Evolutionary conservation across 306 rosid genomes (phyloP), one percentile per base, ranked within the genome.

Genomic region (Fragaria ananassa): DNA sequence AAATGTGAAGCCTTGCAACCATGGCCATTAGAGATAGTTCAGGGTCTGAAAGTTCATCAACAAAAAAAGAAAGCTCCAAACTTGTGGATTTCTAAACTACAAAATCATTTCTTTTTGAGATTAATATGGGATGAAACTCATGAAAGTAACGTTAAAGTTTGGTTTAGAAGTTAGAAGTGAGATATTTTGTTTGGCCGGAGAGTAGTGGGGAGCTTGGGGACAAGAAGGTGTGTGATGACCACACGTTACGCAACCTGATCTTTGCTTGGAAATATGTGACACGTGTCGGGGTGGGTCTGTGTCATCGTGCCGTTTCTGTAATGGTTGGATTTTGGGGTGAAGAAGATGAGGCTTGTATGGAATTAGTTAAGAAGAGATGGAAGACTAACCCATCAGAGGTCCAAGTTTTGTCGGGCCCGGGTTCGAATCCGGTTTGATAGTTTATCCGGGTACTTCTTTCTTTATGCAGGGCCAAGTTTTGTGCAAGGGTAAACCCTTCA

Each of bases 211-310:
- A 29, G 62, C 75, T 66, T 61, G 80, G 62, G 53, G 68, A 25
- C 69, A 61, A 61, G 60, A 88, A 45, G 75, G 81, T 84, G 41
- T 68, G 96, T 90, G 98, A 88, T 66, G 89, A 83, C 98, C 98
- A 91, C 98, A 94, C 96, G 97, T 90, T 90, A 29, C 81, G 89
- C 79, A 91, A 86, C 86, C 90, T 77, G 34, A 92, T 89, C 96
- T 78, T 44, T 78, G 23, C 77, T 12, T 42, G 58, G 6, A 74
- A 41, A 75, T 47, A 1, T 23, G 14, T 47, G 85, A 83, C 93
- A 87, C 98, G 91, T 93, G 89, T 83, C 86, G 18, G 5, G 10
- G 72, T 81, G 73, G 82, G 90, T 66, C 81, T 75, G 27, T 17
- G 41, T 37, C 86, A 70, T 74, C 92, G 69, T 76, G 75, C 63